phyloP scores from a whole-genome alignment of 2,329 filamentous ascomycete species.

The Aspergillus quadrilineatus region DNA sequence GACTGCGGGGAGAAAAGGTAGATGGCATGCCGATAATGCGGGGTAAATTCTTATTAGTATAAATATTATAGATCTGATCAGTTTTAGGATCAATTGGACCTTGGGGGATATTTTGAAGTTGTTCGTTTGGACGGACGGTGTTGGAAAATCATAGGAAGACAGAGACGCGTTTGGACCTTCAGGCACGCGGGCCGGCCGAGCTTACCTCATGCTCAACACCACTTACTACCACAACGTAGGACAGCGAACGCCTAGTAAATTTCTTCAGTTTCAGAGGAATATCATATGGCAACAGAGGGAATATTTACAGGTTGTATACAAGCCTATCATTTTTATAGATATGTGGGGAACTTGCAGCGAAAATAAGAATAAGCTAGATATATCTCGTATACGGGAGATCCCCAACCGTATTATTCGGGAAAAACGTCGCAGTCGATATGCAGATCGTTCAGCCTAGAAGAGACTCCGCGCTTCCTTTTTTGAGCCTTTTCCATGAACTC shows the following conservation, averaged over 20 bases:
- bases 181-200: slow-evolving; percentile 24
- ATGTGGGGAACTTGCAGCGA: too few relatives aligned
- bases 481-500: slow-evolving; percentile 37
- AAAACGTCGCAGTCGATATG: slow-evolving; percentile 28
- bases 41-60: background rate
- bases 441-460: slow-evolving; percentile 30
- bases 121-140: background rate
- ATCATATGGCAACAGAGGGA: too few relatives aligned
- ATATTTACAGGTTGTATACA: too few relatives aligned
- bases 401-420: background rate
- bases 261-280: too few relatives aligned
- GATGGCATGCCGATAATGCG: background rate
- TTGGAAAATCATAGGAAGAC: slow-evolving; percentile 14
- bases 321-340: too few relatives aligned
- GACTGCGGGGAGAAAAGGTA: background rate
- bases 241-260: too few relatives aligned
- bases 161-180: slow-evolving; percentile 11
- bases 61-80: background rate
- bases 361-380: too few relatives aligned
- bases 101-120: background rate
- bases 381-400: too few relatives aligned
- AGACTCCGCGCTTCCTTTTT: slow-evolving; percentile 31
- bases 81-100: background rate
- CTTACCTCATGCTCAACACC: slow-evolving; percentile 10
- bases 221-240: background rate